These are phyloP conservation scores for Vitis rupestris DNA, from an alignment of 164 flowering plant genomes.

Conservation along the genomic window DNA sequence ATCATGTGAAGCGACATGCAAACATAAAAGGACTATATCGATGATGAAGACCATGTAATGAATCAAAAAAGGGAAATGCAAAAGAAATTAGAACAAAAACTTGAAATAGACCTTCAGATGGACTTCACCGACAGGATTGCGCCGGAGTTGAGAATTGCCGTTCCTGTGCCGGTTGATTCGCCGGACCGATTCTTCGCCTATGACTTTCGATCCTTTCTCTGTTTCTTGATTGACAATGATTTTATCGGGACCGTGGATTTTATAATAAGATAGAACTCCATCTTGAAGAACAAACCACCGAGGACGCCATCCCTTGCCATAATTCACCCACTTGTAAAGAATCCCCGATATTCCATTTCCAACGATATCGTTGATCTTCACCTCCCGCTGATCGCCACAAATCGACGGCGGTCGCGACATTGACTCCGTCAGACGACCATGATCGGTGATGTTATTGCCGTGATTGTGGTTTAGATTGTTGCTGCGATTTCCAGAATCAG, in stretches of 20 bases:
- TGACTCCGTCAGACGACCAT: slow-evolving; percentile 18
- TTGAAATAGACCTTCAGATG: slow-evolving; percentile 48
- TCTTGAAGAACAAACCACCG: slow-evolving; percentile 80
- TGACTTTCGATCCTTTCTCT: slow-evolving; percentile 78
- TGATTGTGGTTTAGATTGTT: not conserved
- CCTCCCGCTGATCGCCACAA: slow-evolving; percentile 25
- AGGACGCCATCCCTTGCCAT: slow-evolving; percentile 94
- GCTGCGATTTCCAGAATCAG: slow-evolving; percentile 20
- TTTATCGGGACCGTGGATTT: slow-evolving; percentile 88
- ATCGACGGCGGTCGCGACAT: not conserved
- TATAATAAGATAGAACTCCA: slow-evolving; percentile 57
- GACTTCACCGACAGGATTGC: slow-evolving; percentile 79
- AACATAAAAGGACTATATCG: too few relatives aligned
- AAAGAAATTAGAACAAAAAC: not conserved
- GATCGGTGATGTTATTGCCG: not conserved
- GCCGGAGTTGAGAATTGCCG: slow-evolving; percentile 19
- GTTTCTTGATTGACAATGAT: slow-evolving; percentile 62
- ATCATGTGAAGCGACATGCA: not conserved
- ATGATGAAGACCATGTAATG: not conserved
- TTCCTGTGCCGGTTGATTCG: slow-evolving; percentile 34
- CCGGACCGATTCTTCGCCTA: slow-evolving; percentile 72
- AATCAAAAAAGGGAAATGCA: not conserved
- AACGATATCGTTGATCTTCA: slow-evolving; percentile 71
- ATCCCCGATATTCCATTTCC: slow-evolving; percentile 80
- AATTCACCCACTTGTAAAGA: slow-evolving; percentile 94